Evolutionary conservation across 495 filamentous ascomycete species (phyloP), one percentile per base, ranked within the genome.

Genomic region (Penicillium samsonianum): DNA sequence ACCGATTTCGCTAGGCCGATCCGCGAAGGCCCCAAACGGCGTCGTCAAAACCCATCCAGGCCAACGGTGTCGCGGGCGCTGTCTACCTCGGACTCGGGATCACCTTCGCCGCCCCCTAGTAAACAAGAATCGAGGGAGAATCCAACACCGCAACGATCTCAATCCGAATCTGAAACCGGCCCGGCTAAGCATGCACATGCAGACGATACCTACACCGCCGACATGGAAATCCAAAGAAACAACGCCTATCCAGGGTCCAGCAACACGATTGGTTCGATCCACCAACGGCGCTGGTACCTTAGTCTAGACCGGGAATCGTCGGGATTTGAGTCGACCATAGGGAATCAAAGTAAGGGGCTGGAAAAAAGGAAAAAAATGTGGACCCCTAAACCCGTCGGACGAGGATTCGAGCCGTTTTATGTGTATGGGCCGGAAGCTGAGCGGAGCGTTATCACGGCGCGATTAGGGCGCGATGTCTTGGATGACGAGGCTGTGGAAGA

Each of bases 171-270:
- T 11, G 19, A 54, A 16, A 4, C 33, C 5, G 50, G 53, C 3
- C 48, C 55, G 14, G 51, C 45, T n/a, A 55, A 46, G 0, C 61
- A 68, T 42, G 48, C 60, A 10, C 9, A 23, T 37, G 14, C 19
- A 37, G 28, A 50, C 11, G 22, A 50, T 10, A 58, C 67, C 5
- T 9, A 62, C 26, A 60, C 68, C 0, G 62, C 65, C 31, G 77
- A 82, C 54, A 60, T 74, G n/a, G 54, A 78, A 20, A 84, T 85
- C 26, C 82, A 83, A n/a, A 60, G 65, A 4, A 81, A 79, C 11
- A 90, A 90, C 56, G 83, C 86, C 17, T 89, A 90, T 65, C 69
- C 81, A 0, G 84, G 86, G 20, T 82, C 87, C 1, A 73, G 47
- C 0, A 88, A 89, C 62, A 80, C 71, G 12, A 84, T 88, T 35